Percentiles rank a stretch among this genome's conserved stretches.
These are phyloP conservation scores for Camelina neglecta DNA, from an alignment of 345 rosid genomes.

Conservation along the genomic window DNA sequence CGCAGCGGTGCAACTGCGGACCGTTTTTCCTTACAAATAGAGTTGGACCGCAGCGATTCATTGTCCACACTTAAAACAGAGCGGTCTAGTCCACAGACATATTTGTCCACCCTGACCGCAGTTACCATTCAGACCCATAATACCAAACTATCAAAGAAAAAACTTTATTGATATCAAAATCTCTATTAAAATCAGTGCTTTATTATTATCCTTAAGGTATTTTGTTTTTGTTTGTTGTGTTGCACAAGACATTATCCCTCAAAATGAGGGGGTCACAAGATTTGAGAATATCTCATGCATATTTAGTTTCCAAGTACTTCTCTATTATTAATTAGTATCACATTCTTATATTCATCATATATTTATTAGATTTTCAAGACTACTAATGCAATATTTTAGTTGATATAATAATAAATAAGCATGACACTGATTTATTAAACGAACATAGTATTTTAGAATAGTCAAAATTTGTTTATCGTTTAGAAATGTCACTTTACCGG, in stretches of 20 bases:
- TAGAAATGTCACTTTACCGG: too few relatives aligned
- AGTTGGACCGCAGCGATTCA: too few relatives aligned
- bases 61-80: too few relatives aligned
- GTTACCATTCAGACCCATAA: too few relatives aligned
- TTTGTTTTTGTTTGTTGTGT: neutral
- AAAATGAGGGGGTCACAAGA: neutral
- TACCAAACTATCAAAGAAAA: too few relatives aligned
- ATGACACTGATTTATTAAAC: neutral
- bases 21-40: too few relatives aligned
- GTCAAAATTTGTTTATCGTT: neutral
- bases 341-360: neutral
- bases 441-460: neutral
- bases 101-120: too few relatives aligned
- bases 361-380: too few relatives aligned
- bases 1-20: too few relatives aligned
- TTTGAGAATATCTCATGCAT: neutral
- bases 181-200: too few relatives aligned
- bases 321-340: neutral
- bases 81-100: too few relatives aligned
- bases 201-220: neutral
- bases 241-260: neutral
- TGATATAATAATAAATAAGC: neutral
- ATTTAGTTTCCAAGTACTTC: neutral
- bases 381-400: neutral
- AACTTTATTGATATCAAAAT: too few relatives aligned